Evolutionary conservation across 305 asterid species (phyloP), one percentile per base, ranked within the genome.

Genomic region (Fraxinus angustifolia): DNA sequence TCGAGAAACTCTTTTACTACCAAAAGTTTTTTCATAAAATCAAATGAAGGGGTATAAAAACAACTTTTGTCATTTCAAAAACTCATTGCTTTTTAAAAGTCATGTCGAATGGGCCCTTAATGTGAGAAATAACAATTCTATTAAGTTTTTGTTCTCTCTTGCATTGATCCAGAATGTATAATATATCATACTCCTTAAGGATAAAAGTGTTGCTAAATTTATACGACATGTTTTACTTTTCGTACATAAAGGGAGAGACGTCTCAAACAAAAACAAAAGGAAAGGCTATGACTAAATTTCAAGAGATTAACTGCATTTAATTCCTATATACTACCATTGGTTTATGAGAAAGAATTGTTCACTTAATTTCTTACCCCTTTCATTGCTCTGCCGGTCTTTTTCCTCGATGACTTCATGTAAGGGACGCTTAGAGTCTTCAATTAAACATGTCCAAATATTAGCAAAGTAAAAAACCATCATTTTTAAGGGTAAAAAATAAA

Each of bases 371-470:
- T 82, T 89, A 94, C 98, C 95, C 87, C 91, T 78, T 87, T 92
- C 53, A 67, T 48, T 80, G 87, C 72, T 87, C 91, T 85, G 76
- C 78, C 78, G 74, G 85, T 78, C 84, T 87, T 91, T 89, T 83
- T 90, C 78, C 92, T 87, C 4, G 98, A 87, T 16, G 93, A 84
- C 87, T 93, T 93, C 93, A 95, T 87, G 85, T 95, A 95, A 31
- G 98, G 98, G 19, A 95, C 92, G 79, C 97, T 93, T 83, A 93
- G 81, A 23, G 97, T 95, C 98, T 95, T 92, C 87, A 82, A 48
- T 26, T 62, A 21, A 53, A 56, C 11, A 56, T 0, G 28, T 56
- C 28, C 1, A 56, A 56, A 17, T 53, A 53, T 14, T 48, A 48
- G 7, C 58, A 48, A 42, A 4, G 1, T 14, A 12, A 48, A 42